Evolutionary conservation across 2,329 filamentous ascomycete species (phyloP).

Genomic region (Sporothrix humicola): DNA sequence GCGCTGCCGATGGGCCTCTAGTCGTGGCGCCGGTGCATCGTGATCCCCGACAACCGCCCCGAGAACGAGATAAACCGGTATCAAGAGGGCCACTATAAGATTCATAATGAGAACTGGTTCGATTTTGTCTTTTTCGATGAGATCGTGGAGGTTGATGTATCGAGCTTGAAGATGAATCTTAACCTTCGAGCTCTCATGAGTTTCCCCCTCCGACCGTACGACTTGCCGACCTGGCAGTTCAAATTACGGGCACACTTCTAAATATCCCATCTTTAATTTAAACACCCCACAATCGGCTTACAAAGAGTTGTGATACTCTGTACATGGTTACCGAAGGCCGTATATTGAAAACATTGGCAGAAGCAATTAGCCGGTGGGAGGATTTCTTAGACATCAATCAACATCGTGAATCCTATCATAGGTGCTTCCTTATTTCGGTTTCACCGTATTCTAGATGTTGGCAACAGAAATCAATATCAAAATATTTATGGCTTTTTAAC

Average conservation of each 20-base stretch:
- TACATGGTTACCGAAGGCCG: background rate
- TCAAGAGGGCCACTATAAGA: background rate
- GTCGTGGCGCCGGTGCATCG: background rate
- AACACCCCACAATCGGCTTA: too few species aligned
- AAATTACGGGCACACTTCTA: background rate
- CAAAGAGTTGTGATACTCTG: background rate
- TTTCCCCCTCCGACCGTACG: too few species aligned
- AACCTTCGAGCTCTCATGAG: background rate
- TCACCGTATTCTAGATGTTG: too few species aligned
- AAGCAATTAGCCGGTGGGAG: background rate
- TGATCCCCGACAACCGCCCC: background rate
- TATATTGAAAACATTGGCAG: background rate
- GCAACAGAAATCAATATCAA: too few species aligned
- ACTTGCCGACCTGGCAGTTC: background rate
- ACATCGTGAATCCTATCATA: too few species aligned
- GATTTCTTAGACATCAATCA: background rate
- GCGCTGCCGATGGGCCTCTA: background rate
- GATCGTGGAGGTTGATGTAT: too few species aligned
- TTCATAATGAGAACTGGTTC: too few species aligned
- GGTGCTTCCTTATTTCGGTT: too few species aligned
- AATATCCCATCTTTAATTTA: background rate
- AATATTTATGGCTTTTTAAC: too few species aligned
- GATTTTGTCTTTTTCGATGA: too few species aligned
- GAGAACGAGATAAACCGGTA: too few species aligned
- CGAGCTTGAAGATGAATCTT: too few species aligned